Evolutionary conservation across 23 red algal genomes (phyloP).

Genomic region (Cyanidioschyzon merolae): DNA sequence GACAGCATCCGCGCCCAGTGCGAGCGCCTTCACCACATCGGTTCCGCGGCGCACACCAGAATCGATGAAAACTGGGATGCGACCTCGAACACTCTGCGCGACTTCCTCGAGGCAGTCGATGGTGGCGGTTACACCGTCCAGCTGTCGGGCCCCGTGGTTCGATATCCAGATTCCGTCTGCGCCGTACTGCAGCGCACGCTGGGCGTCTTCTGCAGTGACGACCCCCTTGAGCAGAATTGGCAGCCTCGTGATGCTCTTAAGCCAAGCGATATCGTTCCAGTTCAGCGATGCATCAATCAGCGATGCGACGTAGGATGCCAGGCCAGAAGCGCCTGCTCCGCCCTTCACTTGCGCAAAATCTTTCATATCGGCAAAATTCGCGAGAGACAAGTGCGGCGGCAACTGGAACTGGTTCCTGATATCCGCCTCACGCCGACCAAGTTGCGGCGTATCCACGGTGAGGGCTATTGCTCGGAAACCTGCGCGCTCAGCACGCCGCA

Average conservation of each 20-base stretch:
- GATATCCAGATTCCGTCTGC: constrained; percentile 51
- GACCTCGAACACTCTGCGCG: constrained; percentile 37
- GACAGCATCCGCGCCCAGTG: constrained; percentile 67
- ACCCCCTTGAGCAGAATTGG: constrained; percentile 83
- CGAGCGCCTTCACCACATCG: constrained; percentile 80
- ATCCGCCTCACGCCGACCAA: constrained; percentile 63
- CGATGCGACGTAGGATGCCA: constrained; percentile 36
- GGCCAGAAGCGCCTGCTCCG: constrained; percentile 18
- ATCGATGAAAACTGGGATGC: constrained; percentile 60
- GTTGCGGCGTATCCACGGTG: constrained; percentile 66
- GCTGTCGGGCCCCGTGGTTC: constrained; percentile 82
- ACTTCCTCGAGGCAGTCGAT: constrained; percentile 46
- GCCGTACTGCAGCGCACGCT: constrained; percentile 33
- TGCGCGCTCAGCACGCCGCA: constrained; percentile 37
- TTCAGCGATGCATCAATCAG: constrained; percentile 47
- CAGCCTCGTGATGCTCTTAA: constrained; percentile 32
- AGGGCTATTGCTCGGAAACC: constrained; percentile 50
- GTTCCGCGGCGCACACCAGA: constrained; percentile 65
- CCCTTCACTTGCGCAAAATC: background rate
- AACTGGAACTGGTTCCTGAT: constrained; percentile 50
- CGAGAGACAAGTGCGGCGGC: constrained; percentile 54
- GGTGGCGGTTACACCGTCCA: constrained; percentile 49
- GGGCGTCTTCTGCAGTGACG: constrained; percentile 45
- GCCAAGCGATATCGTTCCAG: constrained; percentile 40
- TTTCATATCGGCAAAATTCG: constrained; percentile 40